phyloP scores from a whole-genome alignment of 2,329 filamentous ascomycete genomes.

The Zymoseptoria brevis region DNA sequence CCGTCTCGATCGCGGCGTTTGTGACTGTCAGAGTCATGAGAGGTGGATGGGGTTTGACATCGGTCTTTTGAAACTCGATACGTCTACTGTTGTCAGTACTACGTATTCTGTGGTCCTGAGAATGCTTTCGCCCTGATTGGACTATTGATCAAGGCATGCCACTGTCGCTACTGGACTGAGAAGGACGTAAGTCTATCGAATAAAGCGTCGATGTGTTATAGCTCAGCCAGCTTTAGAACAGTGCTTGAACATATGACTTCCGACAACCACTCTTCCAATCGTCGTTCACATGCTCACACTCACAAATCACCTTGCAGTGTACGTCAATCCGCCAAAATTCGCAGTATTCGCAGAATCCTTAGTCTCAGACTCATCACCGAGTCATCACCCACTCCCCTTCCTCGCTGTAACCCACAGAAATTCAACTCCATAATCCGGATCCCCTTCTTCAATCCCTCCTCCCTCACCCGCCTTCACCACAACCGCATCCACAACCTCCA shows the following conservation, averaged over 20 bases:
- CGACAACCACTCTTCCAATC: not conserved
- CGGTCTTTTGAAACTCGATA: constrained; percentile 10
- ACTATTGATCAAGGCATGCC: not conserved
- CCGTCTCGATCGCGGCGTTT: constrained; percentile 14
- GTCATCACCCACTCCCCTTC: constrained; percentile 4
- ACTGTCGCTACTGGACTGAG: not conserved
- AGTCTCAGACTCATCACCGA: not conserved
- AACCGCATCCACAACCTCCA: constrained; percentile 22
- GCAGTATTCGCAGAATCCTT: not conserved
- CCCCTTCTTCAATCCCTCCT: constrained; percentile 13
- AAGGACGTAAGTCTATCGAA: not conserved
- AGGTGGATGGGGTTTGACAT: constrained; percentile 33
- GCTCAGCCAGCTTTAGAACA: not conserved
- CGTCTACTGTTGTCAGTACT: not conserved
- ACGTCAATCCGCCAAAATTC: no score
- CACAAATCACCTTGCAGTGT: no score
- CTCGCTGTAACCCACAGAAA: constrained; percentile 21
- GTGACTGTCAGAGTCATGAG: constrained; percentile 32
- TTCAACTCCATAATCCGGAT: constrained; percentile 20
- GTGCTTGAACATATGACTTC: not conserved
- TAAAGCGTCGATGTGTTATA: not conserved
- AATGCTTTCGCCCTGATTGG: not conserved
- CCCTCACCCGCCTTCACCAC: constrained; percentile 14
- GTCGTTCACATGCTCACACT: not conserved
- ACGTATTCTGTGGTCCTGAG: not conserved